Conservation (phyloP, 1,284 basidiomycete genomes). For the Ganoderma lucidum region DNA sequence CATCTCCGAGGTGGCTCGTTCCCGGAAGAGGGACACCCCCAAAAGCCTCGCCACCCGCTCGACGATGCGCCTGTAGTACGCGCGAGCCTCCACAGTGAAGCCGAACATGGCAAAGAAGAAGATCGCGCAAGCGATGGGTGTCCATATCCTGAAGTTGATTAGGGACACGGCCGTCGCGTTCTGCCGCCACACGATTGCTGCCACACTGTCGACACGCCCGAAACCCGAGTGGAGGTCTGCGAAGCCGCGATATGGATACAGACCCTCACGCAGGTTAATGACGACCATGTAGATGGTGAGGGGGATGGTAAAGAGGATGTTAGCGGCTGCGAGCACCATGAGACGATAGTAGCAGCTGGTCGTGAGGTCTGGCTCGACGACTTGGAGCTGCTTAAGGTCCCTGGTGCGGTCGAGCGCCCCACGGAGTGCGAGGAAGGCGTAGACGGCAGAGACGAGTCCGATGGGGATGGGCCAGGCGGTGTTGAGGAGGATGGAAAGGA, state of each 20-base stretch:
- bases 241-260: constrained; percentile 47
- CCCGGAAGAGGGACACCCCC: not conserved
- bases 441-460: constrained; percentile 38
- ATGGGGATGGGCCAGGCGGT: constrained; percentile 33
- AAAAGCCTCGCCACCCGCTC: not conserved
- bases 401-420: not conserved
- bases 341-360: constrained; percentile 60
- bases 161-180: not conserved
- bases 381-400: constrained; percentile 34
- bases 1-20: too few relatives aligned
- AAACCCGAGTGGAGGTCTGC: constrained; percentile 46
- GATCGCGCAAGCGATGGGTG: not conserved
- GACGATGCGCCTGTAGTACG: not conserved
- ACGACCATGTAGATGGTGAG: constrained; percentile 41
- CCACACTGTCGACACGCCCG: constrained; percentile 38
- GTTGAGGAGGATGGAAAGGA: constrained; percentile 41
- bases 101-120: constrained; percentile 4
- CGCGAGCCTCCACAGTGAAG: constrained; percentile 32
- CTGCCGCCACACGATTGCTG: constrained; percentile 36
- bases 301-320: constrained; percentile 48
- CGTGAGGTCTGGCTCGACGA: constrained; percentile 38
- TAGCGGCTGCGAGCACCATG: constrained; percentile 53
- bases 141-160: not conserved
- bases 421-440: constrained; percentile 11
- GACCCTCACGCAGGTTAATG: constrained; percentile 24